Base-by-base conservation (phyloP, 2,329 filamentous ascomycete species). In the Ophiosphaerella narmari region DNA sequence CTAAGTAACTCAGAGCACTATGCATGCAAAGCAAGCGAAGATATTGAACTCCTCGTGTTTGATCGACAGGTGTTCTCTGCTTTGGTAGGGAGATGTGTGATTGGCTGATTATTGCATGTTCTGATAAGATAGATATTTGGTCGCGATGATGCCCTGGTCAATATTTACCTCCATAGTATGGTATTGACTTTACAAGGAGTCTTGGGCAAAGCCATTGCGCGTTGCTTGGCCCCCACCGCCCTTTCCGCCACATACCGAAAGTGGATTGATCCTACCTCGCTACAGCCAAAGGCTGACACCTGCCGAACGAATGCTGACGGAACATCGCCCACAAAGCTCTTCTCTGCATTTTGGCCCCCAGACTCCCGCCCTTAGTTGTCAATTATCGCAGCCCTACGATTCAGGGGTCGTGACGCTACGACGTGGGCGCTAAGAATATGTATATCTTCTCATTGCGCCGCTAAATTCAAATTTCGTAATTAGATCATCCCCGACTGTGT, bases 271-370 rank as follows among this genome's bases (percentile, higher is more conserved):
- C 13, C 5, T 4, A 40, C 7, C 24, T 23, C 26, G 13, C 21
- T 29, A 7, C n/a, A 12, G 23, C 21, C 23, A 40, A 38, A n/a
- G 36, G 36, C 36, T 14, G 18, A 4, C 11, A 2, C 21, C 38
- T 24, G 5, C 38, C 6, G 26, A 11, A 6, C 26, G 26, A 8
- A 16, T 29, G 38, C 38, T 40, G 38, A 40, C 38, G 16, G 12
- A 31, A 26, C 23, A 23, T 23, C 16, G 38, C 29, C 38, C 24
- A 26, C 38, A 14, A 40, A 40, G 21, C 38, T n/a, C 3, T 29
- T 40, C 38, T 29, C 21, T n/a, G 38, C 21, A 16, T n/a, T 40
- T 40, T 40, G 38, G 38, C 38, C 38, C 38, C 38, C 21, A 40
- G 7, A 40, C 1, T 40, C 13, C 21, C 23, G 38, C 38, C 38